Conservation (phyloP, 169 alveolate species). For the Cryptosporidium meleagridis region DNA sequence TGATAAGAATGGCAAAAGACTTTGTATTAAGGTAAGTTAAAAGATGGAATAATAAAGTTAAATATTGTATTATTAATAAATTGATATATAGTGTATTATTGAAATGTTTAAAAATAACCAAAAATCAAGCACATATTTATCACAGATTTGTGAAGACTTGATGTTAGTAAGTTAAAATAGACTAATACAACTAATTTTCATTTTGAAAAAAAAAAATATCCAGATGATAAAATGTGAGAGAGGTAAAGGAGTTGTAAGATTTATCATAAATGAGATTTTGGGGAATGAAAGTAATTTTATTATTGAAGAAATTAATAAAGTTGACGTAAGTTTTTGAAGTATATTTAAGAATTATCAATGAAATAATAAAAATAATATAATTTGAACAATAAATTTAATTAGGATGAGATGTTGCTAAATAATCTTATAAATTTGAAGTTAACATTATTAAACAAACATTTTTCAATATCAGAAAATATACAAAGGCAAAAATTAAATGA, state of each 20-base stretch:
- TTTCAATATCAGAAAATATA: conserved; percentile 43
- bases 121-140: conserved; percentile 27
- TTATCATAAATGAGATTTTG: background rate
- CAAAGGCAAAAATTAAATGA: background rate
- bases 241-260: conserved; percentile 9
- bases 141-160: conserved; percentile 42
- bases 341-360: background rate
- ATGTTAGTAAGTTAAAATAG: conserved; percentile 21
- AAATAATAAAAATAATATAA: too few relatives aligned
- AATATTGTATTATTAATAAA: background rate
- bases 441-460: conserved; percentile 44
- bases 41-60: background rate
- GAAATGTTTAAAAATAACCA: conserved; percentile 3
- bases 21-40: conserved; percentile 49
- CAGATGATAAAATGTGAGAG: conserved; percentile 47
- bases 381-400: background rate
- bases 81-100: conserved; percentile 14
- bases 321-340: background rate
- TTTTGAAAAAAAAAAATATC: background rate
- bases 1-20: conserved; percentile 14
- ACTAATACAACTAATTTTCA: background rate
- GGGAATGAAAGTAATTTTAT: conserved; percentile 10
- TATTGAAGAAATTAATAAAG: conserved; percentile 20
- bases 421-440: conserved; percentile 9
- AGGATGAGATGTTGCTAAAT: conserved; percentile 32